Base-by-base conservation (phyloP, 2,329 filamentous ascomycete species). In the Sporothrix luriei region DNA sequence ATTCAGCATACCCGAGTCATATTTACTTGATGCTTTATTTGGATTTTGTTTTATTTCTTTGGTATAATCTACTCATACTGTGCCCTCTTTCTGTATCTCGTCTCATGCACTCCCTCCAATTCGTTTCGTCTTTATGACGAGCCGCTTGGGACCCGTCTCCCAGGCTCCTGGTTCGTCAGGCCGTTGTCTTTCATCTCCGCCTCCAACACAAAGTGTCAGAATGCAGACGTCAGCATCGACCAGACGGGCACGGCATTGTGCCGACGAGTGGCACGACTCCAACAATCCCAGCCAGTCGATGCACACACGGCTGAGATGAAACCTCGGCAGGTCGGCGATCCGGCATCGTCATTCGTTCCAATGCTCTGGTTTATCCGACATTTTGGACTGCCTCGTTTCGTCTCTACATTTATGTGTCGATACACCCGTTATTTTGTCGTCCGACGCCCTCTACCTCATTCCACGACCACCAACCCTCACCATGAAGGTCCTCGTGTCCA, bases 401-500 rank as follows among this genome's bases (percentile, higher is more conserved):
- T 48, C 11, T 6, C 3, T 19, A 14, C 26, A 55, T 33, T 29
- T 54, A 54, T 29, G 14, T 14, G 19, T 40, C 14, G 16, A 40
- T 7, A 40, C n/a, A 43, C 33, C 16, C 19, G 24, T 43, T 9
- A 10, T 6, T 9, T 61, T 9, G n/a, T 43, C 10, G 33, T 2
- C 33, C 4, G 26, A 33, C 13, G 3, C 33, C 11, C n/a, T 11
- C n/a, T n/a, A 43, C 2, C 29, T 19, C 14, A 4, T 26, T n/a
- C 0, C 55, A 26, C 33, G 24, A 19, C 40, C 66, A 59, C 40
- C 48, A 33, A 9, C 33, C 26, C 19, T 38, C 46, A 68, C 24
- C 29, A 54, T 81, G 77, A 80, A 78, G 62, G 74, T 81, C 61
- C 76, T 81, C 13, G 74, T 81, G 9, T 76, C 80, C 67, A 81